Percentiles rank a stretch among this genome's conserved stretches.
Conservation (phyloP, 2,329 filamentous ascomycete genomes). For the Xylariaceae sp. region DNA sequence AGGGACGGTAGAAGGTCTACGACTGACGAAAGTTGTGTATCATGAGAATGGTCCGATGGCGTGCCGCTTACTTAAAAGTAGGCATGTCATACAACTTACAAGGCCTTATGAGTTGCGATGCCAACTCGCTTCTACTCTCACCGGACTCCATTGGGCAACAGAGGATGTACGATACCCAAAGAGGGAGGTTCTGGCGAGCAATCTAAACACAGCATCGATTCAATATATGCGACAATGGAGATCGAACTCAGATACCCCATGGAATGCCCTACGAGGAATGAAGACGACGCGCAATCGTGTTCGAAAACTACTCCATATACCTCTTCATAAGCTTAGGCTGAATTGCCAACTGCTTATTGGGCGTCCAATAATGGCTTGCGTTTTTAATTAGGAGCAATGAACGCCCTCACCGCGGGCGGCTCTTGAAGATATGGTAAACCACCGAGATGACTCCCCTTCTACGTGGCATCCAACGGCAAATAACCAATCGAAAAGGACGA, state of each 20-base stretch:
- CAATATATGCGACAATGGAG: neutral
- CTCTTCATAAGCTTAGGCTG: constrained; percentile 6
- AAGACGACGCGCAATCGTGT: constrained; percentile 9
- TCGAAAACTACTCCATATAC: neutral
- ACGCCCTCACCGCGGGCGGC: constrained; percentile 11
- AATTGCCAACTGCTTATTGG: constrained; percentile 7
- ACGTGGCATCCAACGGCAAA: constrained; percentile 14
- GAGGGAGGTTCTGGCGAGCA: neutral
- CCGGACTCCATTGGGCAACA: constrained; percentile 2
- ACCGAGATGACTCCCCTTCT: constrained; percentile 11
- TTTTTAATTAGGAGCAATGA: constrained; percentile 7
- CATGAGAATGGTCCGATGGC: constrained; percentile 4
- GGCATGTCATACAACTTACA: constrained; percentile 1
- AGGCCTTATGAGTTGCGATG: neutral
- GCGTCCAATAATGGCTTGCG: constrained; percentile 7
- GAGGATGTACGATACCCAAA: neutral
- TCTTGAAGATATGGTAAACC: constrained; percentile 12
- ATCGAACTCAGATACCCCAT: constrained; percentile 1
- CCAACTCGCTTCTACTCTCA: neutral
- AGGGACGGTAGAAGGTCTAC: neutral
- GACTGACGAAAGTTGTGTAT: constrained; percentile 8
- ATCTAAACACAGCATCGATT: too few species aligned
- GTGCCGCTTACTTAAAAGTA: too few species aligned
- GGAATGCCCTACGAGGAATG: neutral
- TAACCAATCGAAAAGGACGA: constrained; percentile 23